These are phyloP conservation scores for Davidsoniella neocaledoniae DNA, from an alignment of 2,329 filamentous ascomycete genomes.

Conservation along the genomic window DNA sequence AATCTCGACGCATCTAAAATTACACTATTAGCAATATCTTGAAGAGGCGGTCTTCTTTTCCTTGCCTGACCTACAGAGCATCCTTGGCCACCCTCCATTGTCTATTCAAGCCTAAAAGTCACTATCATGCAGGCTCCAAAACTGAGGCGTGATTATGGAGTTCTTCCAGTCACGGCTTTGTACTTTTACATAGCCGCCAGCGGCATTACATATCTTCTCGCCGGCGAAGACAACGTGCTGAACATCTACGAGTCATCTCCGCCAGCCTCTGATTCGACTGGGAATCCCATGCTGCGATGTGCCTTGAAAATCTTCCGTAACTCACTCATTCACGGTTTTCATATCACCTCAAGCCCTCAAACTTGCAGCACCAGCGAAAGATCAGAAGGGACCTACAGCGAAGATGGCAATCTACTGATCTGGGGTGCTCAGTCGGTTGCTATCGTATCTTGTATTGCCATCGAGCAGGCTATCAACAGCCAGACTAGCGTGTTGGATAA, in stretches of 20 bases:
- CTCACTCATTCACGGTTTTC: constrained; percentile 62
- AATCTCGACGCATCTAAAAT: no score
- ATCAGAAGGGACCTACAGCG: neutral
- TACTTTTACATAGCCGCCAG: constrained; percentile 27
- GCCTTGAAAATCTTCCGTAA: constrained; percentile 39
- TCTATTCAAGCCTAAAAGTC: neutral
- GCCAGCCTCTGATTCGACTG: constrained; percentile 12
- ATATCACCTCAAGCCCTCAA: constrained; percentile 19
- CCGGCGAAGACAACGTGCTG: constrained; percentile 43
- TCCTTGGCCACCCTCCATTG: neutral
- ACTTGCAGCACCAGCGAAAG: no score
- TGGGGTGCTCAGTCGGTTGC: constrained; percentile 54
- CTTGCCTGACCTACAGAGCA: neutral
- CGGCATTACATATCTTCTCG: constrained; percentile 30
- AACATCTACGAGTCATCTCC: constrained; percentile 26
- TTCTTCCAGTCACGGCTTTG: constrained; percentile 42
- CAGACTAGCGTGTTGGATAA: neutral
- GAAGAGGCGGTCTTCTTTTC: neutral
- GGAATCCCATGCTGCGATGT: constrained; percentile 21
- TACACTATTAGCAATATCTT: no score
- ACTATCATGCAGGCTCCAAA: neutral
- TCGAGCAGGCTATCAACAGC: constrained; percentile 15
- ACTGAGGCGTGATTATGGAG: constrained; percentile 11
- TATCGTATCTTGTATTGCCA: constrained; percentile 18
- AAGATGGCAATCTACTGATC: constrained; percentile 29